phyloP scores from a whole-genome alignment of 768 basidiomycete species.

The Mycena kentingensis region DNA sequence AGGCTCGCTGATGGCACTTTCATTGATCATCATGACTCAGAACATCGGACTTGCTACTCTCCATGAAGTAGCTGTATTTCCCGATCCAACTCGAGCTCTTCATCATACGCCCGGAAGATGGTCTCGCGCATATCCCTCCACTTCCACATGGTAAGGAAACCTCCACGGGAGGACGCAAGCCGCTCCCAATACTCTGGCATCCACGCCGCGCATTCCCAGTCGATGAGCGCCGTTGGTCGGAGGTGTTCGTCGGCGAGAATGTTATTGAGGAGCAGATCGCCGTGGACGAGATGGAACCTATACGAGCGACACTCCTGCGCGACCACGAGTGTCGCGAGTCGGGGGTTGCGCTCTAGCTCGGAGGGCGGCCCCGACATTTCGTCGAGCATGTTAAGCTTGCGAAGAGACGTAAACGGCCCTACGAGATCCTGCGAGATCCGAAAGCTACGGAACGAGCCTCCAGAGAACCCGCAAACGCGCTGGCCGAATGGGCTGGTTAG shows the following conservation, averaged over 20 bases:
- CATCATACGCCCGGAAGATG: no score
- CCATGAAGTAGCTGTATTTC: no score
- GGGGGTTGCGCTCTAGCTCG: conserved; percentile 1
- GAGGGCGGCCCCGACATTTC: not conserved
- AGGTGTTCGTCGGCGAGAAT: conserved; percentile 32
- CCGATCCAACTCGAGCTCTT: no score
- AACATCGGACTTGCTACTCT: no score
- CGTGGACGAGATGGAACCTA: conserved; percentile 33
- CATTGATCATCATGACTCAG: no score
- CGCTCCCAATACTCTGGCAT: conserved; percentile 30
- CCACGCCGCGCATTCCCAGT: conserved; percentile 30
- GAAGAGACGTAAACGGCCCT: conserved; percentile 10
- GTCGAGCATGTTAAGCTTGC: conserved; percentile 11
- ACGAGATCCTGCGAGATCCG: conserved; percentile 9
- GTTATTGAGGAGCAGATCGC: conserved; percentile 40
- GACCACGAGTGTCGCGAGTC: not conserved
- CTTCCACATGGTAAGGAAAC: no score
- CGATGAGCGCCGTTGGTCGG: conserved; percentile 25
- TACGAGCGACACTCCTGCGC: conserved; percentile 6
- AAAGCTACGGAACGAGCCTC: conserved; percentile 8
- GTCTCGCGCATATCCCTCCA: no score
- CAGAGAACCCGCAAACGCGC: conserved; percentile 15
- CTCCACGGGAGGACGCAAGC: not conserved
- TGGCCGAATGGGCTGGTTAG: conserved; percentile 8
- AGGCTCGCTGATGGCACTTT: no score